phyloP scores from a whole-genome alignment of 257 asterid species.

The Nicotiana undulata region DNA sequence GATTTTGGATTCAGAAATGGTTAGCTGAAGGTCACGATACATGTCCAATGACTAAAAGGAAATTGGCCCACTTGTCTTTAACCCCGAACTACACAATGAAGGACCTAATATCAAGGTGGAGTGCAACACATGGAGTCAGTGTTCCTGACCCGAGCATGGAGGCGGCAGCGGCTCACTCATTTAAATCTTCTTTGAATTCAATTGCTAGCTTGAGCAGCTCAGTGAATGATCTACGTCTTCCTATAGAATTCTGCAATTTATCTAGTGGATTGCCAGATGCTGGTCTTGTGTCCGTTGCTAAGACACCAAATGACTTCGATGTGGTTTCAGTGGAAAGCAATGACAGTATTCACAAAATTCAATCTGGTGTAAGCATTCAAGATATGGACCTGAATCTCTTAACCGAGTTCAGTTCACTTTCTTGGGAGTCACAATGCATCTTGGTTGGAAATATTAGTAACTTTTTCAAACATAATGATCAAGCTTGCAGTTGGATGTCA shows the following conservation, averaged over 20 bases:
- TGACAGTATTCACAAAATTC: neutral
- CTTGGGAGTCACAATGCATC: conserved; percentile 59
- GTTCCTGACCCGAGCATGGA: conserved; percentile 90
- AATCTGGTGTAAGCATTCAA: neutral
- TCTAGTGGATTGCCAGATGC: conserved; percentile 63
- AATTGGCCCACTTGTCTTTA: conserved; percentile 70
- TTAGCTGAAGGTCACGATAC: conserved; percentile 85
- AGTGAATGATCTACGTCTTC: neutral
- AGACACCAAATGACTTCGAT: conserved; percentile 24
- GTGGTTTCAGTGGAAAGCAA: neutral
- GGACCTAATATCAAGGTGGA: conserved; percentile 91
- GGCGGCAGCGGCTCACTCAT: conserved; percentile 59
- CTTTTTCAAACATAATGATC: conserved; percentile 27
- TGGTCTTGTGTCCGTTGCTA: conserved; percentile 42
- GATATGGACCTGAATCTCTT: conserved; percentile 28
- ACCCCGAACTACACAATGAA: conserved; percentile 89
- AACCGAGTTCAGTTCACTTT: conserved; percentile 39
- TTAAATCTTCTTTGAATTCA: conserved; percentile 55
- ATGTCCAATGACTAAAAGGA: conserved; percentile 89
- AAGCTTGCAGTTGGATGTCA: conserved; percentile 25
- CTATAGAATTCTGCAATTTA: conserved; percentile 37
- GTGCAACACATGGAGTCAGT: conserved; percentile 69
- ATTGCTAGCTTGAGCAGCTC: conserved; percentile 27
- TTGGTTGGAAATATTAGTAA: conserved; percentile 38
- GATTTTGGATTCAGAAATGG: conserved; percentile 92